These are phyloP conservation scores for Moricandia moricandioides DNA, from an alignment of 345 rosid genomes.

Conservation along the genomic window DNA sequence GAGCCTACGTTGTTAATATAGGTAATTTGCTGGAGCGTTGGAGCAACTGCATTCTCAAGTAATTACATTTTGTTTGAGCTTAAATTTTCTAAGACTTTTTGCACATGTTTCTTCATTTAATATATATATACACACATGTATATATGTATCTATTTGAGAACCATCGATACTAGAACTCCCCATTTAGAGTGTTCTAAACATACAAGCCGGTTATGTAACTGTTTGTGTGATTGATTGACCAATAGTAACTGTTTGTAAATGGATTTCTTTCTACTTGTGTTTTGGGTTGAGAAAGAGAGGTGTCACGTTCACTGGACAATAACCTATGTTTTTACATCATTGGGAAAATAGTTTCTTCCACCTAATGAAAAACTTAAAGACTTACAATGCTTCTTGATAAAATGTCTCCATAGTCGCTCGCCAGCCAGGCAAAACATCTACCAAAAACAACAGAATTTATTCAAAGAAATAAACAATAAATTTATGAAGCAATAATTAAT, in stretches of 20 bases:
- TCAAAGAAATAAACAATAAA: constrained; percentile 2
- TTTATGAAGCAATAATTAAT: background rate
- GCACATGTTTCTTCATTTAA: background rate
- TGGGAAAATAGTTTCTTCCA: background rate
- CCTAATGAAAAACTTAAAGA: constrained; percentile 21
- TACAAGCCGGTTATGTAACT: no score
- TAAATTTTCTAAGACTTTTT: background rate
- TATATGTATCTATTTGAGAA: no score
- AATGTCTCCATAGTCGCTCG: constrained; percentile 15
- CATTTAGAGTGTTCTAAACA: no score
- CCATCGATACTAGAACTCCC: no score
- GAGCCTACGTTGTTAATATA: no score
- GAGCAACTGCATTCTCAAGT: constrained; percentile 66
- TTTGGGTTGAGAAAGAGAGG: background rate
- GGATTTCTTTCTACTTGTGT: no score
- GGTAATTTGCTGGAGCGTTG: no score
- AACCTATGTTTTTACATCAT: background rate
- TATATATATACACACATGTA: no score
- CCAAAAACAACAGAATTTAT: constrained; percentile 17
- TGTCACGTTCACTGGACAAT: background rate
- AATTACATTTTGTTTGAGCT: background rate
- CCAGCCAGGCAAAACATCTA: constrained; percentile 19
- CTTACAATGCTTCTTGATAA: constrained; percentile 46
- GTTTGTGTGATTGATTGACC: no score
- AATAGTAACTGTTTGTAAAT: no score